Percentiles rank a stretch among this genome's conserved stretches.
phyloP scores from a whole-genome alignment of 2,329 filamentous ascomycete species.

The Xylariaceae sp. region DNA sequence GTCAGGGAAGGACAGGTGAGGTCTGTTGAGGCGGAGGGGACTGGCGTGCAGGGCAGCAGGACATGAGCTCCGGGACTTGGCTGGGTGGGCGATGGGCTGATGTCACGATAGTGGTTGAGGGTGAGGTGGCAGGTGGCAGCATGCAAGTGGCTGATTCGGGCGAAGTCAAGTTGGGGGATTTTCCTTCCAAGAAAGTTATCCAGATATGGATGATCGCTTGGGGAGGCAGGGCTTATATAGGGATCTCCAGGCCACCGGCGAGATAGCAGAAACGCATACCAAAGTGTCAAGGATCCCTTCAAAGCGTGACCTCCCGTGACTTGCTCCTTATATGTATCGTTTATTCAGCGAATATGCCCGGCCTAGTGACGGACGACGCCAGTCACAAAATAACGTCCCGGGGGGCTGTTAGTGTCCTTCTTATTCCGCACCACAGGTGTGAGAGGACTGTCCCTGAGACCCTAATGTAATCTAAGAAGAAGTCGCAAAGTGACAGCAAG shows the following conservation, averaged over 20 bases:
- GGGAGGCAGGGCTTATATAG: slow-evolving; percentile 18
- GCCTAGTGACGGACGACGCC: slow-evolving; percentile 6
- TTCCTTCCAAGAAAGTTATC: no score
- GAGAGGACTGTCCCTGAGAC: no score
- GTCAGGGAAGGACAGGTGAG: slow-evolving; percentile 19
- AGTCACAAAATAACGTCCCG: no score
- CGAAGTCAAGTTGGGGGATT: slow-evolving; percentile 28
- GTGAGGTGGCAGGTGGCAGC: slow-evolving; percentile 42
- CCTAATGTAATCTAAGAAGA: slow-evolving; percentile 5
- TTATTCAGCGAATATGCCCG: slow-evolving; percentile 6
- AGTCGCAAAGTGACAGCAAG: slow-evolving; percentile 1
- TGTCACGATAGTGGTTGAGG: slow-evolving; percentile 38
- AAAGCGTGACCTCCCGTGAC: slow-evolving; percentile 11
- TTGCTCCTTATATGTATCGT: slow-evolving; percentile 7
- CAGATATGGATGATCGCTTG: no score
- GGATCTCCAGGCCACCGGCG: slow-evolving; percentile 13
- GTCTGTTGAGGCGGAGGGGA: no score
- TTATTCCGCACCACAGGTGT: no score
- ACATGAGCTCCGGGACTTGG: slow-evolving; percentile 22
- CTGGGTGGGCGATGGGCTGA: slow-evolving; percentile 35
- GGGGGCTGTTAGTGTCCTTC: no score
- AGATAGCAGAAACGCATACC: slow-evolving; percentile 11
- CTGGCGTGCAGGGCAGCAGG: slow-evolving; percentile 23
- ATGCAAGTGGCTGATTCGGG: slow-evolving; percentile 43
- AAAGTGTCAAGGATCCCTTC: slow-evolving; percentile 8